Percentiles rank a stretch among this genome's conserved stretches.
Evolutionary conservation across 805 yeast species (phyloP).

Genomic region (Saturnispora saitoi): DNA sequence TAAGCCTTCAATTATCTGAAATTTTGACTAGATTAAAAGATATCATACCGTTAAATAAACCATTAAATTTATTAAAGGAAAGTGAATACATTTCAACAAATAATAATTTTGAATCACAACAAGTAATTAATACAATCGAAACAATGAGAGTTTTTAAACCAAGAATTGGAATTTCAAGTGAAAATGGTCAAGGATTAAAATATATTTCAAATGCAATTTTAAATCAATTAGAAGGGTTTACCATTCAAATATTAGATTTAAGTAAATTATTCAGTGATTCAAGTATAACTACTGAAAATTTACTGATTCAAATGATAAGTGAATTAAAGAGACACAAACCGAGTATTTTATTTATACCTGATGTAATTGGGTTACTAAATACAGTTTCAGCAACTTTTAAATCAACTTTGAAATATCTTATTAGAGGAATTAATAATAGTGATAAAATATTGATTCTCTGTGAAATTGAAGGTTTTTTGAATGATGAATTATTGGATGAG

Average conservation of each 20-base stretch:
- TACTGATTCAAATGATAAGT: conserved; percentile 70
- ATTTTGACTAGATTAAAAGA: conserved; percentile 42
- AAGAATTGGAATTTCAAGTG: conserved; percentile 64
- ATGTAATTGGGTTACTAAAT: conserved; percentile 65
- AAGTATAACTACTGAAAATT: conserved; percentile 72
- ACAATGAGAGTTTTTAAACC: conserved; percentile 70
- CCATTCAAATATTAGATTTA: conserved; percentile 78
- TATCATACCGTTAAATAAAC: conserved; percentile 54
- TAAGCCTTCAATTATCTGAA: conserved; percentile 41
- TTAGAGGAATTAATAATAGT: conserved; percentile 57
- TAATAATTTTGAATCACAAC: conserved; percentile 56
- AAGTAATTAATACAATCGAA: conserved; percentile 36
- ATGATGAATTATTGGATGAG: conserved; percentile 30
- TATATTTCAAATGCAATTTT: conserved; percentile 77
- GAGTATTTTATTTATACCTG: conserved; percentile 75
- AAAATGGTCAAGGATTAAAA: conserved; percentile 76
- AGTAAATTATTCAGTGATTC: conserved; percentile 71
- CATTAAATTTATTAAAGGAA: conserved; percentile 54
- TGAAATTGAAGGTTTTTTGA: conserved; percentile 39
- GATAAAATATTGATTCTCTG: conserved; percentile 74
- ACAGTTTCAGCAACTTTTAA: conserved; percentile 63
- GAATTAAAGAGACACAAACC: conserved; percentile 91
- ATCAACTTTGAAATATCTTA: conserved; percentile 60
- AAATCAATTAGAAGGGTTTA: conserved; percentile 79
- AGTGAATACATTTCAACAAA: conserved; percentile 56